These are phyloP conservation scores for Pleurotus cornucopiae DNA, from an alignment of 768 basidiomycete genomes.

Conservation along the genomic window DNA sequence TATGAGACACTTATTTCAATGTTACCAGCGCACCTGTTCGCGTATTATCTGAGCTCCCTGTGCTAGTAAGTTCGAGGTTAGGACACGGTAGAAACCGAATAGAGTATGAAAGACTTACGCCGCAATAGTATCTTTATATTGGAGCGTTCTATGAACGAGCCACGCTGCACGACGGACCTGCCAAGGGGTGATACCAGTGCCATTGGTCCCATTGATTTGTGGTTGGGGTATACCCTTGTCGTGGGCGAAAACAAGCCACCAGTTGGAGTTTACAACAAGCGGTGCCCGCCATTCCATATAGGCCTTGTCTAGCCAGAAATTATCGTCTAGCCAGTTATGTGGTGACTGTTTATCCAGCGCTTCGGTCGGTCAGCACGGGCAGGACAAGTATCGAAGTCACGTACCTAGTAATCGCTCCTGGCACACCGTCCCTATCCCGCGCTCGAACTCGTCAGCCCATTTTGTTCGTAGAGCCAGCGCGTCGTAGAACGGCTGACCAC, in stretches of 20 bases:
- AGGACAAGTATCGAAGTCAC: slow-evolving; percentile 13
- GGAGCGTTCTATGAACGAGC: slow-evolving; percentile 66
- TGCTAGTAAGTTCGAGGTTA: slow-evolving; percentile 42
- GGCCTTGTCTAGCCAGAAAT: slow-evolving; percentile 84
- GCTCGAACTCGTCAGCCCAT: slow-evolving; percentile 67
- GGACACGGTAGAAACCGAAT: slow-evolving; percentile 9
- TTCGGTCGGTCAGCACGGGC: slow-evolving; percentile 22
- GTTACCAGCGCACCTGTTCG: slow-evolving; percentile 48
- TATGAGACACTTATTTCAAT: background rate
- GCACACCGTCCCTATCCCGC: slow-evolving; percentile 60
- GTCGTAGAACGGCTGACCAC: slow-evolving; percentile 44
- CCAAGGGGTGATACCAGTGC: slow-evolving; percentile 63
- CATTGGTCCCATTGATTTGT: slow-evolving; percentile 28
- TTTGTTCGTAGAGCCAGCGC: slow-evolving; percentile 52
- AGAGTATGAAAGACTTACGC: slow-evolving; percentile 39
- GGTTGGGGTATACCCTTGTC: slow-evolving; percentile 58
- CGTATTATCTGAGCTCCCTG: slow-evolving; percentile 61
- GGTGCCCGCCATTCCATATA: slow-evolving; percentile 89
- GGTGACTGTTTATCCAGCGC: slow-evolving; percentile 82
- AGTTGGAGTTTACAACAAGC: slow-evolving; percentile 86
- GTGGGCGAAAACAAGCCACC: slow-evolving; percentile 88
- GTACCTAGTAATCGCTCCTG: slow-evolving; percentile 75
- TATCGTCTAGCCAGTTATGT: slow-evolving; percentile 92
- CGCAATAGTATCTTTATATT: slow-evolving; percentile 65
- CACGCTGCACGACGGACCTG: slow-evolving; percentile 85